Percentiles rank a stretch among this genome's conserved stretches.
Evolutionary conservation across 2,329 filamentous ascomycete genomes (phyloP).

Genomic region (Fusarium pseudonygamai): DNA sequence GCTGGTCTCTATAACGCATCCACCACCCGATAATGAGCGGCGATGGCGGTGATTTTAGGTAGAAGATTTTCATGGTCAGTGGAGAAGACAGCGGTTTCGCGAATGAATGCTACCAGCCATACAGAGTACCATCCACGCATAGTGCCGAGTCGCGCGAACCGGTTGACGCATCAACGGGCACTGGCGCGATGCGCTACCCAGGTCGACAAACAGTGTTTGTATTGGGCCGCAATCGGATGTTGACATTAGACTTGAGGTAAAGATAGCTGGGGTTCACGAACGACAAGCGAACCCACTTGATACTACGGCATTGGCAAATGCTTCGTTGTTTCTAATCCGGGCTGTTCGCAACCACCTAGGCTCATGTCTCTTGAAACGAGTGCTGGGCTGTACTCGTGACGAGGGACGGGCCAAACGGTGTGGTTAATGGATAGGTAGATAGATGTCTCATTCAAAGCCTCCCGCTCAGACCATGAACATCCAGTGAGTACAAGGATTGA

Average conservation of each 20-base stretch:
- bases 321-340: slow-evolving; percentile 34
- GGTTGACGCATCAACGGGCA: slow-evolving; percentile 37
- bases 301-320: neutral
- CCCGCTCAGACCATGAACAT: slow-evolving; percentile 21
- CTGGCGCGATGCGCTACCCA: slow-evolving; percentile 7
- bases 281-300: slow-evolving; percentile 30
- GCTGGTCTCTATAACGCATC: slow-evolving; percentile 24
- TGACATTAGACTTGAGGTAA: slow-evolving; percentile 6
- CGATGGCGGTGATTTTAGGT: slow-evolving; percentile 33
- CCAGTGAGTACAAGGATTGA: slow-evolving; percentile 17
- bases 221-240: slow-evolving; percentile 12
- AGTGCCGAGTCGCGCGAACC: slow-evolving; percentile 23
- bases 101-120: slow-evolving; percentile 16
- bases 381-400: slow-evolving; percentile 16
- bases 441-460: slow-evolving; percentile 15
- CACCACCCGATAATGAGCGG: slow-evolving; percentile 24
- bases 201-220: neutral
- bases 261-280: slow-evolving; percentile 20
- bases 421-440: slow-evolving; percentile 16
- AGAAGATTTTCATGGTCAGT: slow-evolving; percentile 20
- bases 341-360: neutral
- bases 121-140: neutral
- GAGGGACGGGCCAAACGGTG: neutral
- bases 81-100: slow-evolving; percentile 23
- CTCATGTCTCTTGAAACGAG: slow-evolving; percentile 1